phyloP scores from a whole-genome alignment of 2,329 filamentous ascomycete genomes.

The Chlorencoelia australis region DNA sequence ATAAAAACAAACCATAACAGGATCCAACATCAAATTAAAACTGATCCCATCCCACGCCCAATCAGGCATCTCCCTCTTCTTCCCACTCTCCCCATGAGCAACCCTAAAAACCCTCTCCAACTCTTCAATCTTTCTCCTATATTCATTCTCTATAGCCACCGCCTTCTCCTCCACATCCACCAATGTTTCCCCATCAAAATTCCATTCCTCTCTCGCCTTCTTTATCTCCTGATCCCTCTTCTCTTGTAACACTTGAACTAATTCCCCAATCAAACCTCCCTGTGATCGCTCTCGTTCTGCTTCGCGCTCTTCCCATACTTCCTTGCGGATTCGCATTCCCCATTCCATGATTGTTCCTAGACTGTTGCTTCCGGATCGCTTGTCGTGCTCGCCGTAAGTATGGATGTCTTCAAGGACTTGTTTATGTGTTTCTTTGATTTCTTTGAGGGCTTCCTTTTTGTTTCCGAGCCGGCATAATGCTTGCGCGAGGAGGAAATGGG shows the following conservation, averaged over 20 bases:
- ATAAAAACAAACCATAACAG: slow-evolving; percentile 31
- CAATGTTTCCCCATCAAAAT: slow-evolving; percentile 31
- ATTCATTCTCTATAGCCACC: slow-evolving; percentile 34
- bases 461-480: slow-evolving; percentile 67
- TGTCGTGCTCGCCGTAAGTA: slow-evolving; percentile 50
- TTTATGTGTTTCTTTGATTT: slow-evolving; percentile 63
- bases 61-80: slow-evolving; percentile 47
- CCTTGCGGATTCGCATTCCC: slow-evolving; percentile 74
- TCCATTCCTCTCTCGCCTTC: slow-evolving; percentile 28
- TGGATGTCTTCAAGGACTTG: slow-evolving; percentile 56
- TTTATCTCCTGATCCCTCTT: slow-evolving; percentile 35
- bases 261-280: slow-evolving; percentile 48
- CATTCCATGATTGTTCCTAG: slow-evolving; percentile 61
- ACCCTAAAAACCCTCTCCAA: slow-evolving; percentile 42
- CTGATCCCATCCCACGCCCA: slow-evolving; percentile 70
- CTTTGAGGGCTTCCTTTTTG: slow-evolving; percentile 61
- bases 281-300: slow-evolving; percentile 45
- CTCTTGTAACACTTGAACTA: slow-evolving; percentile 45
- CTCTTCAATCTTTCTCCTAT: slow-evolving; percentile 34
- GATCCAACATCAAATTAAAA: slow-evolving; percentile 66
- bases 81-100: slow-evolving; percentile 37
- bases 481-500: slow-evolving; percentile 72
- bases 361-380: slow-evolving; percentile 18
- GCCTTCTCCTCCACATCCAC: slow-evolving; percentile 36
- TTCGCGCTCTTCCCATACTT: slow-evolving; percentile 73